These are phyloP conservation scores for Septoria petroselini DNA, from an alignment of 2,329 filamentous ascomycete genomes.

Conservation along the genomic window DNA sequence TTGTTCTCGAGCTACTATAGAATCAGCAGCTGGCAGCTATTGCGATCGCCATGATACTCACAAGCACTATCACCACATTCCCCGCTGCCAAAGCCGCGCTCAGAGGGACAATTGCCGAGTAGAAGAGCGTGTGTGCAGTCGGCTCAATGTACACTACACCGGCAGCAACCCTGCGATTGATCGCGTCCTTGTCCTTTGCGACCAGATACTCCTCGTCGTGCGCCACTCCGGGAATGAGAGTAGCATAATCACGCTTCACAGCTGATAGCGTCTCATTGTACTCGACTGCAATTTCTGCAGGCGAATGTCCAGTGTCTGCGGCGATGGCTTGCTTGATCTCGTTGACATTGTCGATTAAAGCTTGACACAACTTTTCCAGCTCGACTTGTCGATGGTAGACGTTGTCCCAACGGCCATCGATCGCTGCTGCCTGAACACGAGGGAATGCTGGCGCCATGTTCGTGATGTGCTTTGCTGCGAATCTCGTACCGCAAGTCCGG, in stretches of 20 bases:
- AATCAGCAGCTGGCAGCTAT: constrained; percentile 3
- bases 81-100: constrained; percentile 51
- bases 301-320: constrained; percentile 40
- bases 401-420: constrained; percentile 47
- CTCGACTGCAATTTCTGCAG: constrained; percentile 44
- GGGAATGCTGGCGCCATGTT: constrained; percentile 35
- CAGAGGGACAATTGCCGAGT: constrained; percentile 45
- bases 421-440: constrained; percentile 42
- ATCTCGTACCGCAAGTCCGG: not conserved
- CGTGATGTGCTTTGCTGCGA: not conserved
- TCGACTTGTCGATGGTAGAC: constrained; percentile 48
- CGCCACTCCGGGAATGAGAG: constrained; percentile 41
- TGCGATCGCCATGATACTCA: constrained; percentile 27
- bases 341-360: constrained; percentile 38
- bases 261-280: constrained; percentile 42
- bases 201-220: constrained; percentile 46
- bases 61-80: constrained; percentile 52
- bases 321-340: constrained; percentile 43
- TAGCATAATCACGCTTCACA: constrained; percentile 42
- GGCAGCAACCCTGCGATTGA: constrained; percentile 36
- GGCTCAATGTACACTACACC: constrained; percentile 52
- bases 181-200: constrained; percentile 42
- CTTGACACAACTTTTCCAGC: constrained; percentile 45
- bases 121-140: constrained; percentile 49
- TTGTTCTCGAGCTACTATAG: constrained; percentile 42